Base-by-base conservation (phyloP, 2,329 filamentous ascomycete species). In the Sclerotinia minor region DNA sequence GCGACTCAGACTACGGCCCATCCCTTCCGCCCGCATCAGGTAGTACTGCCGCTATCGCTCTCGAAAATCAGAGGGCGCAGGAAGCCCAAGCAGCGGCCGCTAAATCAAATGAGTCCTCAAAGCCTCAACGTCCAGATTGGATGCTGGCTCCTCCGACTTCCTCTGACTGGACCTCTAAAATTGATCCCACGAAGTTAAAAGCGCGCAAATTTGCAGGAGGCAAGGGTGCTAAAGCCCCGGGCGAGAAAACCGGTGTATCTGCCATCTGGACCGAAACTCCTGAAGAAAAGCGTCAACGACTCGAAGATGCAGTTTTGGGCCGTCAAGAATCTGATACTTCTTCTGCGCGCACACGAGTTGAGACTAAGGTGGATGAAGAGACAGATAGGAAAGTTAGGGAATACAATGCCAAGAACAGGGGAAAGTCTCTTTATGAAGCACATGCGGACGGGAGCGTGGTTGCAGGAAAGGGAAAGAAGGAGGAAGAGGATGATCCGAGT, bases 231-330 rank as follows among this genome's bases (percentile, higher is more conserved):
- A 82, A 81, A 70, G 81, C 79, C 11, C 78, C 79, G 5, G 76
- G 68, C 1, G 73, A 75, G 53, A 74, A 73, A 55, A 69, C 68
- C 2, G 76, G 75, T 2, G 72, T 78, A 9, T 73, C 71, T 59
- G 72, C 74, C 0, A 87, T 94, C 54, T 98, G 94, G 94, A 94
- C 92, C 0, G 94, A 98, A 78, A 97, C 92, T 11, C 91, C 92
- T 0, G 91, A 94, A 77, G 86, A 97, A 79, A 96, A 96, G 78
- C 87, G 91, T 68, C 89, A 90, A 78, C 85, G 92, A 50, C 80
- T 97, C 29, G 89, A 90, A 73, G 88, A 96, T 77, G 87, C 95
- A 65, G 90, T 96, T 15, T 85, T 97, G 73, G 94, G 94, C 0
- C 86, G 94, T 3, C 75, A 72, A 5, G 74, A 76, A 11, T 70